These are phyloP conservation scores for Erysimum pusillum DNA, from an alignment of 441 rosid species.

Conservation along the genomic window DNA sequence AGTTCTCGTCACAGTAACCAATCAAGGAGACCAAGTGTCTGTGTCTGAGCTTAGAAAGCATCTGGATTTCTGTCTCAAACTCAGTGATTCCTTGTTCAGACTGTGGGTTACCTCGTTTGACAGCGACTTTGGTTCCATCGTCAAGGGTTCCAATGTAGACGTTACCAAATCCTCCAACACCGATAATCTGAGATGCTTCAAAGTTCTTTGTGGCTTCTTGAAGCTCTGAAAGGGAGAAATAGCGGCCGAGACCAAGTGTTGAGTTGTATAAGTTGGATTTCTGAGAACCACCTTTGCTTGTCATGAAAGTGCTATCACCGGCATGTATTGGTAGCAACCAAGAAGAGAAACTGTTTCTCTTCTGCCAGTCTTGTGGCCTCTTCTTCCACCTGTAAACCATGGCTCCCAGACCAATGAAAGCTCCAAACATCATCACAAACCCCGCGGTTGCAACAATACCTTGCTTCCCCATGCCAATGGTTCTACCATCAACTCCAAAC, in stretches of 20 bases:
- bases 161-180: slow-evolving; percentile 92
- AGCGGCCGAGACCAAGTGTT: slow-evolving; percentile 77
- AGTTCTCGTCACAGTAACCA: slow-evolving; percentile 85
- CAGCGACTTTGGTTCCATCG: slow-evolving; percentile 85
- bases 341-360: slow-evolving; percentile 85
- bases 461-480: slow-evolving; percentile 45
- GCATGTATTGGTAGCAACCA: slow-evolving; percentile 91
- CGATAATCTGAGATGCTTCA: slow-evolving; percentile 69
- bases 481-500: slow-evolving; percentile 76
- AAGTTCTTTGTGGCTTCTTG: slow-evolving; percentile 87
- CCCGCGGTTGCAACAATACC: slow-evolving; percentile 79
- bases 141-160: slow-evolving; percentile 77
- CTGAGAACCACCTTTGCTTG: slow-evolving; percentile 76
- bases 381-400: slow-evolving; percentile 91
- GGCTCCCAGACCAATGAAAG: slow-evolving; percentile 91
- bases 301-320: slow-evolving; percentile 69
- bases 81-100: slow-evolving; percentile 92
- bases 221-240: slow-evolving; percentile 72
- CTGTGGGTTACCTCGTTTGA: slow-evolving; percentile 92
- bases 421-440: slow-evolving; percentile 95
- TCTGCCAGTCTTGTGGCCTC: slow-evolving; percentile 95
- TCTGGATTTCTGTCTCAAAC: slow-evolving; percentile 91
- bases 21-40: slow-evolving; percentile 90
- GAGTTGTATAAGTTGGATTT: slow-evolving; percentile 69
- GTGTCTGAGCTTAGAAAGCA: slow-evolving; percentile 90